Evolutionary conservation across 1,284 basidiomycete genomes (phyloP), one percentile per base, ranked within the genome.

Genomic region (Pascua guehoae): DNA sequence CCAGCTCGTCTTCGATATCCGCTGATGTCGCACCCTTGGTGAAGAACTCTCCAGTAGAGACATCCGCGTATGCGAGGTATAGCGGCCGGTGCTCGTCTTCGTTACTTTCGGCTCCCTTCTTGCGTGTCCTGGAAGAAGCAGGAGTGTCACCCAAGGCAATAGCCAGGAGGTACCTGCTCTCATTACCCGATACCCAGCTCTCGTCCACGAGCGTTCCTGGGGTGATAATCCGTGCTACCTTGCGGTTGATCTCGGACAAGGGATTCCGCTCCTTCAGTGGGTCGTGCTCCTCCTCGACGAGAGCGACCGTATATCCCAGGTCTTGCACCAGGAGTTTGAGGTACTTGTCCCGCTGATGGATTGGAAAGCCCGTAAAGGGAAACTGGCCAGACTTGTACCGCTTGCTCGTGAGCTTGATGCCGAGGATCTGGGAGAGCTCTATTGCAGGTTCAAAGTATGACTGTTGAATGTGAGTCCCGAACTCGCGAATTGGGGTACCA

Each of bases 11-110:
- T 58, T 85, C 84, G 17, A 97, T 77, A 47, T 77, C 79, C 11
- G 84, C 82, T 3, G 81, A 57, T 3, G 80, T 77, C 2, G 83
- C 81, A 5, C 75, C 73, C 66, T 88, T 89, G 1, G 88, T 87
- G 74, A 89, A 93, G 74, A 94, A 91, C 68, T 94, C 90, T 59
- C 93, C 92, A 0, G 93, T 96, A 5, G 92, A 93, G n/a, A 94
- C 84, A 71, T 97, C 94, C 36, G 91, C 91, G 86, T 92, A 96
- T 2, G 92, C 91, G 38, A 96, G 78, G 39, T 54, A 54, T 0
- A 62, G 11, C 2, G 56, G 46, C 41, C 9, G 62, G 1, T 32
- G 47, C n/a, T 50, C 51, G 1, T 39, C 44, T 16, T 42, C 47
- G 24, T 7, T 32, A 7, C 24, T 32, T 32, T 32, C 24, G 24